Evolutionary conservation across 257 asterid species (phyloP).

Genomic region (Solanum megistacrolobum): DNA sequence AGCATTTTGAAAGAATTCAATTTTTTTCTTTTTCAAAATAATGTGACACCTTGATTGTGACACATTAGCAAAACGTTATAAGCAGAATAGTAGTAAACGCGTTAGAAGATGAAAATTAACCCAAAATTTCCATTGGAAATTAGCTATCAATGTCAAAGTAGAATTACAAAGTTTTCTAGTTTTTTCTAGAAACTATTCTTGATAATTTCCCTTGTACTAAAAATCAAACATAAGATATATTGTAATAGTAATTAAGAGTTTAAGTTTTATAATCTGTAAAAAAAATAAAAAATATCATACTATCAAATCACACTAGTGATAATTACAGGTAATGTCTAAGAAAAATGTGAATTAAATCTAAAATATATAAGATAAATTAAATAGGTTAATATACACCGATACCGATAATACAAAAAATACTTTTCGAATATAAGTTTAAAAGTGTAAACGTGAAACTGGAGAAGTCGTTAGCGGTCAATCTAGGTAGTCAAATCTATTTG

Average conservation of each 20-base stretch:
- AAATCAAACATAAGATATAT: neutral
- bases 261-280: neutral
- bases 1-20: neutral
- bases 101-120: neutral
- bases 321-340: neutral
- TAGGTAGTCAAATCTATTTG: neutral
- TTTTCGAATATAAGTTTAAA: neutral
- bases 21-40: neutral
- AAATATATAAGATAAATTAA: neutral
- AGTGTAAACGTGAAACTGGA: neutral
- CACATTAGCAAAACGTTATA: neutral
- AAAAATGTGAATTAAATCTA: neutral
- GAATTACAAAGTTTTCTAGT: neutral
- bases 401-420: neutral
- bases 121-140: neutral
- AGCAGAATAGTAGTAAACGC: neutral
- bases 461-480: neutral
- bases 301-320: neutral
- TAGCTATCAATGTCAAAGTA: neutral
- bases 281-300: neutral
- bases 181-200: neutral
- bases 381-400: neutral
- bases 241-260: neutral
- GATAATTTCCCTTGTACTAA: neutral
- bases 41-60: neutral